Evolutionary conservation across 345 rosid genomes (phyloP), one percentile per base, ranked within the genome.

Genomic region (Brassica carinata): DNA sequence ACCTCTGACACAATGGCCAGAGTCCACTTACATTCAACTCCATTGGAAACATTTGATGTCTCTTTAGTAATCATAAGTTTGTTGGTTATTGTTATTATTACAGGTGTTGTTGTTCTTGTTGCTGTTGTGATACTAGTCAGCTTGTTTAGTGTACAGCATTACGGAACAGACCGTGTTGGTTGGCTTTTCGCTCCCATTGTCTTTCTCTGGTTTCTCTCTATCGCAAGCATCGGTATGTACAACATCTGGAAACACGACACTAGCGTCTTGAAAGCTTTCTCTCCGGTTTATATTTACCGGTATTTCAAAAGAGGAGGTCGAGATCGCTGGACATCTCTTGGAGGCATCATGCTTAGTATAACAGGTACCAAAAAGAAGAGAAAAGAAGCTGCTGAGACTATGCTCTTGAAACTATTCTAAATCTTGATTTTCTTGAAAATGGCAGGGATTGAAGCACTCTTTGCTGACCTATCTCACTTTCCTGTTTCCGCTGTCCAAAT

Each of bases 381-480:
- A 1, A 7, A 51, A 51, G 58, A 30, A 8, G 7, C 57, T 68
- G 23, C 38, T 51, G 6, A 6, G 6, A 6, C 61, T 26, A 75
- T 67, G 45, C 7, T 65, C 1, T 71, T 64, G 5, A 17, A 18
- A 19, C 38, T 29, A 8, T 57, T 69, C 71, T 62, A 7, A 29
- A 66, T 75, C 31, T 34, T 69, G 27, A 63, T 38, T 34, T 29
- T 55, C 55, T 68, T 61, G 62, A 26, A 61, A 80, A 51, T 77
- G 66, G 38, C 83, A 94, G 98, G 97, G 81, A 90, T 94, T 1
- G 97, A 94, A 84, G 97, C 97, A 62, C 69, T 94, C 79, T 94
- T 91, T 55, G 98, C 97, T 29, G 97, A 92, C 83, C 91, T 94
- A 58, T 94, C 97, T 65, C 98, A 94, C 85, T 94, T 94, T 71